A percentile compares a stretch with the other conserved stretches of the same genome.
These are phyloP conservation scores for Pythium aquatile DNA, from an alignment of 352 stramenopile species.

Conservation along the genomic window DNA sequence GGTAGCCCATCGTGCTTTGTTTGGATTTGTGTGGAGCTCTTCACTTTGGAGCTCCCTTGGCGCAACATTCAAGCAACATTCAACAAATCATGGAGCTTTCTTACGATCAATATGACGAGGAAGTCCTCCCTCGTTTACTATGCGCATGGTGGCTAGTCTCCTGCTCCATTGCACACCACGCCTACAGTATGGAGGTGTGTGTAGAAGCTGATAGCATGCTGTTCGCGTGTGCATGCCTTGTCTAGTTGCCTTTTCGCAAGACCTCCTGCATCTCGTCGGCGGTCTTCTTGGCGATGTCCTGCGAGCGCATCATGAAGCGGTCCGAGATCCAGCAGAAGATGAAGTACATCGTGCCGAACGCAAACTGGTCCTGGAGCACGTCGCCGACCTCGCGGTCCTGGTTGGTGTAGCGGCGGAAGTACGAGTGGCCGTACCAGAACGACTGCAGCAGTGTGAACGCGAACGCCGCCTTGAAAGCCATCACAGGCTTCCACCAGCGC, in stretches of 20 bases:
- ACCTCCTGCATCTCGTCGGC: conserved; percentile 59
- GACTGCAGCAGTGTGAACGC: conserved; percentile 69
- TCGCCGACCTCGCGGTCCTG: conserved; percentile 52
- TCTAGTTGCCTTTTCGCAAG: conserved; percentile 29
- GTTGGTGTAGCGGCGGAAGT: conserved; percentile 46
- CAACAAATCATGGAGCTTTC: not conserved
- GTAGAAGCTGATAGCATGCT: no score
- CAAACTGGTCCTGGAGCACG: conserved; percentile 53
- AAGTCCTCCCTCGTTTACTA: not conserved
- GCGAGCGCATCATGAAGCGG: conserved; percentile 77
- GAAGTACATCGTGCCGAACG: conserved; percentile 78
- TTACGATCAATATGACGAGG: not conserved
- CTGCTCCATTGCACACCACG: no score
- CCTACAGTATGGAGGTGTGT: no score
- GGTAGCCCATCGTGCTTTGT: conserved; percentile 42
- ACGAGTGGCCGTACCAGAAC: conserved; percentile 59
- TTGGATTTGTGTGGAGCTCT: not conserved
- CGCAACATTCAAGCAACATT: conserved; percentile 26
- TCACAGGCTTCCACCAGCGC: conserved; percentile 53
- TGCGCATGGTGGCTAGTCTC: not conserved
- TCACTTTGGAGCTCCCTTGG: not conserved
- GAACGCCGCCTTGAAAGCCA: conserved; percentile 80
- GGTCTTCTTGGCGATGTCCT: conserved; percentile 59
- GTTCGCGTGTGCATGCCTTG: not conserved
- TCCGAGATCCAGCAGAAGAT: conserved; percentile 73